Evolutionary conservation across 371 early-diverging fungal genomes (phyloP), one percentile per base, ranked within the genome.

Genomic region (Mortierella sp.): DNA sequence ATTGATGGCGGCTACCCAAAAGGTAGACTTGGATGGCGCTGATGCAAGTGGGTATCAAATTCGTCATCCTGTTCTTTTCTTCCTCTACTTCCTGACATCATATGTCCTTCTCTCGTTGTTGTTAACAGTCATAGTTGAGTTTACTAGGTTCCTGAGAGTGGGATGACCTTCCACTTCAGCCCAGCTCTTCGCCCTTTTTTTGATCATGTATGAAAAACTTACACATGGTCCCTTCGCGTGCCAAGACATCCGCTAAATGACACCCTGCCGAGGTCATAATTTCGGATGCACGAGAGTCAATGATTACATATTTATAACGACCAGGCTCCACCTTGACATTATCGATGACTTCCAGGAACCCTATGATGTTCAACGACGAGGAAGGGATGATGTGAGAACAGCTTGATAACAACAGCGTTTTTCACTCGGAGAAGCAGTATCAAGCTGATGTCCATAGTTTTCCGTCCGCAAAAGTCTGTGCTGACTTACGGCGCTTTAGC

Each of bases 291-390:
- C 87, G 85, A 13, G 85, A 81, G 78, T 98, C 98, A 9, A 96
- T 94, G 19, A 98, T 93, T 26, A 98, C 89, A 48, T 97, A 84
- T 81, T 97, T 96, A 95, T 93, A 94, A 64, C 86, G 87, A 58
- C 87, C 90, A 31, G 88, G 66, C 49, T 76, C 78, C n/a, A 76
- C 78, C 57, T 76, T 76, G 43, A 64, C 78, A 58, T 70, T 70
- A 63, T 76, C 78, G 51, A 76, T 70, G 21, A 66, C 61, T 26
- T 76, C 78, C 71, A 76, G 31, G 63, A 76, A 76, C 52, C 78
- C 78, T 76, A 45, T 51, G 19, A 9, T 28, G 0, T 24, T 14
- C 16, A 49, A 65, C 13, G 14, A 24, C 45, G n/a, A n/a, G 34
- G 10, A 12, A 13, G 8, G 23, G 21, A 34, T 43, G 0, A n/a